Evolutionary conservation across 2,329 filamentous ascomycete genomes (phyloP), one percentile per base, ranked within the genome.

Genomic region (Arthrobotrys sphaeroides): DNA sequence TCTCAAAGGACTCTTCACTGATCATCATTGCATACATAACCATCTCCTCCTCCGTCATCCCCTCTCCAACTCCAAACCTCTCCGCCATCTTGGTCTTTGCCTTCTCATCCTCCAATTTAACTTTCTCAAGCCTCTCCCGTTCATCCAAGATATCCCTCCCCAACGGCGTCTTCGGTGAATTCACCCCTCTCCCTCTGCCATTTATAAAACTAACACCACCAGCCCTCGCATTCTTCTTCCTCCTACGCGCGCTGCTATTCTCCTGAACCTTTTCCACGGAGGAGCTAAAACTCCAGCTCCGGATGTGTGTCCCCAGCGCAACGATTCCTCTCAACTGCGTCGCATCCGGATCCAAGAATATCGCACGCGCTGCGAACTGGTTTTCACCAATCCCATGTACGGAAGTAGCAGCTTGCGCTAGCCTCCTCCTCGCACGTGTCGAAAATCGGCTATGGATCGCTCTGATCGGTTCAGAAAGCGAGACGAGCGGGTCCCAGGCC

Each of bases 401-500:
- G 1, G 85, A 79, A 85, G 87, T 82, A 42, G 87, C 86, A 74
- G 85, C 83, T 22, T 86, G 81, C 43, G 85, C 82, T 78, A 89
- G 84, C 77, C 93, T 89, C 68, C 94, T 91, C 77, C 94, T 91
- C 59, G 94, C 90, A 26, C 93, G 89, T 5, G 91, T 90, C 1
- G 91, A 91, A 78, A 94, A 93, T 12, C 91, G 89, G 1, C 93
- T 92, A 81, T 96, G 94, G 64, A 99, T 85, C 0, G 93, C 98
- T 40, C 93, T 89, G 60, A 98, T 87, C 0, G 95, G 92, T 18
- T 90, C 89, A 16, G 86, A 83, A 0, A 87, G 91, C 1, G 94
- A 98, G 0, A 90, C 92, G 51, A 99, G 85, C n/a, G 91, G 92
- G 83, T 99, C 95, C 95, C 95, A 99, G 4, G 93, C 92, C 82